These are phyloP conservation scores for Golubevia pallescens DNA, from an alignment of 1,284 basidiomycete species.

Conservation along the genomic window DNA sequence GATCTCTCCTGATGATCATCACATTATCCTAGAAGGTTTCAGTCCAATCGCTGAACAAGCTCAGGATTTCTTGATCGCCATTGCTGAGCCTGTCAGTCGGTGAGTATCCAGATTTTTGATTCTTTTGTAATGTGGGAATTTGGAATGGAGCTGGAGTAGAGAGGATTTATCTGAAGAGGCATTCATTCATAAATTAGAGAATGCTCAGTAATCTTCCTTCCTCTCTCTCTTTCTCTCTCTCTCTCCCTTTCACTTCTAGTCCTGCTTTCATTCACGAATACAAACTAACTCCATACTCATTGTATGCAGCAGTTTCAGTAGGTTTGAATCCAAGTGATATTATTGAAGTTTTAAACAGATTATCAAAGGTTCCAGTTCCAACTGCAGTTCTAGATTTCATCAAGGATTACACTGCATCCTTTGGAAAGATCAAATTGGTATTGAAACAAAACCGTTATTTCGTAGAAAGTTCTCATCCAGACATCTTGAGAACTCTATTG, in stretches of 20 bases:
- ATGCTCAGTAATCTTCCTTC: not conserved
- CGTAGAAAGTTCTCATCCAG: constrained; percentile 59
- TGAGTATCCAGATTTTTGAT: constrained; percentile 6
- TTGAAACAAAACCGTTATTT: constrained; percentile 64
- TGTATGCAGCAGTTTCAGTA: constrained; percentile 62
- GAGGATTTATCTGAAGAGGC: not conserved
- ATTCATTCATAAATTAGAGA: not conserved
- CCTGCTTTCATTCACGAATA: constrained; percentile 62
- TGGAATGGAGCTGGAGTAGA: not conserved
- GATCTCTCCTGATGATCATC: constrained; percentile 60
- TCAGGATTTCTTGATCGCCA: constrained; percentile 60
- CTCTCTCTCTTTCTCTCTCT: not conserved
- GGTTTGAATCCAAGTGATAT: constrained; percentile 60
- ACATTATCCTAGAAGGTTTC: constrained; percentile 63
- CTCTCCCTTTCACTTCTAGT: constrained; percentile 5
- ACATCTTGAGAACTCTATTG: constrained; percentile 54
- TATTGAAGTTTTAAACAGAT: constrained; percentile 60
- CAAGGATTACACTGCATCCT: constrained; percentile 55
- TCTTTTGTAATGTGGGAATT: not conserved
- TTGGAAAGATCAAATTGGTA: constrained; percentile 64
- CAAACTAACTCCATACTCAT: constrained; percentile 57
- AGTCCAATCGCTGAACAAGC: constrained; percentile 62
- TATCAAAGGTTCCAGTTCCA: constrained; percentile 60
- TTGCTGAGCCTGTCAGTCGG: constrained; percentile 62
- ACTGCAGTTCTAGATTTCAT: constrained; percentile 55